phyloP scores from a whole-genome alignment of 805 yeast genomes.

The Priceomyces haplophilus region DNA sequence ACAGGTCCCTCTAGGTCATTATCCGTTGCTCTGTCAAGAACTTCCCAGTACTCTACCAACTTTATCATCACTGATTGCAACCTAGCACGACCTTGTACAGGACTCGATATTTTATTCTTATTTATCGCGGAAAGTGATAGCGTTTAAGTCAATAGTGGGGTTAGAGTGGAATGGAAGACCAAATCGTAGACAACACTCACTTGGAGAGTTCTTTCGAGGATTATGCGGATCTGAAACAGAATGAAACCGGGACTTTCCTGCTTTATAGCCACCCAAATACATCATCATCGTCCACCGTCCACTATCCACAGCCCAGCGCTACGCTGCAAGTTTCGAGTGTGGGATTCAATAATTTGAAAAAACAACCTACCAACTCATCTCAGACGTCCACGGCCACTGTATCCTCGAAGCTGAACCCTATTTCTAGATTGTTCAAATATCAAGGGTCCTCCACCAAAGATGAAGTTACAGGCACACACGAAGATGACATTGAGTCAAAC shows the following conservation, averaged over 20 bases:
- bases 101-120: not conserved
- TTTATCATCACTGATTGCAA: no score
- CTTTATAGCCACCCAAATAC: constrained; percentile 10
- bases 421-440: constrained; percentile 29
- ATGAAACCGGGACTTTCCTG: constrained; percentile 1
- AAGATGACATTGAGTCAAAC: constrained; percentile 10
- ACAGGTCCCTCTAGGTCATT: no score
- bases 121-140: not conserved
- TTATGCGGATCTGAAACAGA: not conserved
- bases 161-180: not conserved
- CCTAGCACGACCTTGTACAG: not conserved
- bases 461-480: constrained; percentile 8
- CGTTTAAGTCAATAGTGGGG: not conserved
- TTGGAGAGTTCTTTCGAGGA: constrained; percentile 1
- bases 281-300: constrained; percentile 10
- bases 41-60: no score
- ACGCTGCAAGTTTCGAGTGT: constrained; percentile 24
- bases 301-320: constrained; percentile 5
- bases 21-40: no score
- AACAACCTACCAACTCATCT: constrained; percentile 27
- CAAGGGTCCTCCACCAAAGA: constrained; percentile 20
- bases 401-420: constrained; percentile 26
- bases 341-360: constrained; percentile 33
- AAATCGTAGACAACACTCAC: not conserved
- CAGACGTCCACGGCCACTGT: constrained; percentile 19